A percentile compares a stretch with the other conserved stretches of the same genome.
phyloP scores from a whole-genome alignment of 2,329 filamentous ascomycete species.

The Grosmannia serpens region DNA sequence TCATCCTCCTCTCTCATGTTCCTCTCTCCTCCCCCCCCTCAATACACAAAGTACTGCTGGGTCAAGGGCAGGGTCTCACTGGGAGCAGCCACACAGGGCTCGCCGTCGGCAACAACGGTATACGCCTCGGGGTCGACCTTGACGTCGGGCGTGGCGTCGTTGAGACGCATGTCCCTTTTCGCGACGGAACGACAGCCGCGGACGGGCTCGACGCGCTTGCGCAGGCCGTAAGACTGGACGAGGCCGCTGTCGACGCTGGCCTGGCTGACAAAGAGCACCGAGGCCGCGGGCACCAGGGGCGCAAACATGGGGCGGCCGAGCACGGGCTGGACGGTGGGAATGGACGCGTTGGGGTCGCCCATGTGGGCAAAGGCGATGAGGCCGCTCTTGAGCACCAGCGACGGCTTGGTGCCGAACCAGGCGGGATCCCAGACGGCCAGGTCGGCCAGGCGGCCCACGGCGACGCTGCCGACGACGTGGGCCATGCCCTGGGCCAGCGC shows the following conservation, averaged over 20 bases:
- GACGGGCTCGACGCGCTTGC: conserved; percentile 72
- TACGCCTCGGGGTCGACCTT: conserved; percentile 87
- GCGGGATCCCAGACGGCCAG: conserved; percentile 76
- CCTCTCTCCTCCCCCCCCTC: no score
- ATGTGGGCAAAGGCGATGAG: conserved; percentile 76
- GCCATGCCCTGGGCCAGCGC: conserved; percentile 83
- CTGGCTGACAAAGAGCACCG: conserved; percentile 73
- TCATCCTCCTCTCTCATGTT: no score
- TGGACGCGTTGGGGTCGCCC: conserved; percentile 74
- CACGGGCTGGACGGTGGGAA: conserved; percentile 78
- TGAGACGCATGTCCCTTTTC: conserved; percentile 87
- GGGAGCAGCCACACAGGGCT: conserved; percentile 62
- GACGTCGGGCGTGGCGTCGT: conserved; percentile 75
- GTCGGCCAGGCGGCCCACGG: conserved; percentile 84
- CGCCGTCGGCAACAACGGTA: conserved; percentile 72
- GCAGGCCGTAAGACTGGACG: conserved; percentile 61
- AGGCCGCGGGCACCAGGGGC: conserved; percentile 56
- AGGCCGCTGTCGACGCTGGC: conserved; percentile 56
- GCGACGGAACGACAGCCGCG: conserved; percentile 60
- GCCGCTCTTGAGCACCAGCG: conserved; percentile 72
- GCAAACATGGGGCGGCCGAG: conserved; percentile 81
- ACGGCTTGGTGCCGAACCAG: conserved; percentile 81
- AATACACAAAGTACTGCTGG: conserved; percentile 70
- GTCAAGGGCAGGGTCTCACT: conserved; percentile 60
- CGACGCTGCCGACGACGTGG: conserved; percentile 75